phyloP scores from a whole-genome alignment of 768 basidiomycete species.

The Leccinellum albellum region DNA sequence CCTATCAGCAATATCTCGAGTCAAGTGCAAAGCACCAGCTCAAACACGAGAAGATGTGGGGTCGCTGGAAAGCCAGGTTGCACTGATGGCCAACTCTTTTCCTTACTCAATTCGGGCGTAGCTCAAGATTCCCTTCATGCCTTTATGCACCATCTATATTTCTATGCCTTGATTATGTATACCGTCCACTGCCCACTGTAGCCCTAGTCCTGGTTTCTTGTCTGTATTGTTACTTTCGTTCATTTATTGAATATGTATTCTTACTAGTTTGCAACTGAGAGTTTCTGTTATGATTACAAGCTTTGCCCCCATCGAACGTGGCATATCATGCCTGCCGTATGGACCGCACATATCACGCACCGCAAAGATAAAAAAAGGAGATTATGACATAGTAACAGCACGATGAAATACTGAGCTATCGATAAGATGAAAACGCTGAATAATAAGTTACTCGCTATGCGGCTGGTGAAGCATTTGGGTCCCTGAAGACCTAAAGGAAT shows the following conservation, averaged over 20 bases:
- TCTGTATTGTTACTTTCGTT: conserved; percentile 19
- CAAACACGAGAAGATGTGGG: conserved; percentile 59
- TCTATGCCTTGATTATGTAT: conserved; percentile 5
- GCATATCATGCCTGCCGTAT: background rate
- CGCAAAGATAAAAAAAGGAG: conserved; percentile 6
- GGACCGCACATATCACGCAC: background rate
- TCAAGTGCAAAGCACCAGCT: conserved; percentile 50
- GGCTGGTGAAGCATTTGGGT: conserved; percentile 33
- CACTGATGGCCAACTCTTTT: conserved; percentile 5
- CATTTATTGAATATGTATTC: conserved; percentile 15
- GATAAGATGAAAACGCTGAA: conserved; percentile 7
- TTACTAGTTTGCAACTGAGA: background rate
- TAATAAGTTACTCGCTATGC: conserved; percentile 26
- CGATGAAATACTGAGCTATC: conserved; percentile 1
- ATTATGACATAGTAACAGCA: conserved; percentile 6
- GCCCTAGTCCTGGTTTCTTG: conserved; percentile 13
- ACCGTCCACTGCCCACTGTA: conserved; percentile 17
- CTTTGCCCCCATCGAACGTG: background rate
- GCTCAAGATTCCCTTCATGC: background rate
- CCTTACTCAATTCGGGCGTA: background rate
- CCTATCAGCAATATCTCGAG: conserved; percentile 56
- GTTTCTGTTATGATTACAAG: no score
- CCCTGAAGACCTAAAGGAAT: conserved; percentile 40
- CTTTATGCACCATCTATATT: background rate
- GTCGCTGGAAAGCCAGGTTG: conserved; percentile 37